phyloP scores from a whole-genome alignment of 1,139 yeast genomes.

The Eremothecium coryli region DNA sequence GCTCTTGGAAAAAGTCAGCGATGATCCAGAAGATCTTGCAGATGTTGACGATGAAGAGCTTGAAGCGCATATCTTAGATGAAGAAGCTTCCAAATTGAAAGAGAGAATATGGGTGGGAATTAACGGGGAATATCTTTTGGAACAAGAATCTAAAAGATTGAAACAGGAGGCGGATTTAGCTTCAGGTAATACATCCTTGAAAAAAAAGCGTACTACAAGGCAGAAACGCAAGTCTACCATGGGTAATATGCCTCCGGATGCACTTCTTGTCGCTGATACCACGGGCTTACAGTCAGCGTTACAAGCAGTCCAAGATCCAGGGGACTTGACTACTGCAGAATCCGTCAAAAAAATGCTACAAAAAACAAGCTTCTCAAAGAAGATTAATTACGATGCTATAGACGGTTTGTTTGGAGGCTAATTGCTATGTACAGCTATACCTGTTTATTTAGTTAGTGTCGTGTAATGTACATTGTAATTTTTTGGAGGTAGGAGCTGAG shows the following conservation, averaged over 20 bases:
- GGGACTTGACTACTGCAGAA: constrained; percentile 59
- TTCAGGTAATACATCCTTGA: constrained; percentile 60
- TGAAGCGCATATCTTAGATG: constrained; percentile 47
- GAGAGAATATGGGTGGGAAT: constrained; percentile 82
- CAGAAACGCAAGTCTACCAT: constrained; percentile 29
- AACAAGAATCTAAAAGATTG: constrained; percentile 75
- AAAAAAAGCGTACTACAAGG: constrained; percentile 36
- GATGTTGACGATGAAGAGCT: constrained; percentile 82
- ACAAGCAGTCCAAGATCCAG: constrained; percentile 36
- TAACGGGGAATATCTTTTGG: constrained; percentile 75
- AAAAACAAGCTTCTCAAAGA: constrained; percentile 68
- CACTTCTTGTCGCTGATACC: constrained; percentile 15
- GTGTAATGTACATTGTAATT: too few relatives aligned
- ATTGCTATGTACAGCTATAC: too few relatives aligned
- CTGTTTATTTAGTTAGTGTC: too few relatives aligned
- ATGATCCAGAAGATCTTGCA: constrained; percentile 52
- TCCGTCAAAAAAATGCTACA: constrained; percentile 61
- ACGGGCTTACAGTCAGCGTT: constrained; percentile 31
- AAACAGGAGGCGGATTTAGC: constrained; percentile 80
- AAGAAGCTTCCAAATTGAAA: constrained; percentile 59
- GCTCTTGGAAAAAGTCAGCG: constrained; percentile 44
- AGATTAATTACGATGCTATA: constrained; percentile 76
- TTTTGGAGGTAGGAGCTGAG: too few relatives aligned
- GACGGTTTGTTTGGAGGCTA: constrained; percentile 45
- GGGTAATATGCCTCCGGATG: constrained; percentile 11